Conservation (phyloP, 2,329 filamentous ascomycete species). For the Aspergillus flavus region DNA sequence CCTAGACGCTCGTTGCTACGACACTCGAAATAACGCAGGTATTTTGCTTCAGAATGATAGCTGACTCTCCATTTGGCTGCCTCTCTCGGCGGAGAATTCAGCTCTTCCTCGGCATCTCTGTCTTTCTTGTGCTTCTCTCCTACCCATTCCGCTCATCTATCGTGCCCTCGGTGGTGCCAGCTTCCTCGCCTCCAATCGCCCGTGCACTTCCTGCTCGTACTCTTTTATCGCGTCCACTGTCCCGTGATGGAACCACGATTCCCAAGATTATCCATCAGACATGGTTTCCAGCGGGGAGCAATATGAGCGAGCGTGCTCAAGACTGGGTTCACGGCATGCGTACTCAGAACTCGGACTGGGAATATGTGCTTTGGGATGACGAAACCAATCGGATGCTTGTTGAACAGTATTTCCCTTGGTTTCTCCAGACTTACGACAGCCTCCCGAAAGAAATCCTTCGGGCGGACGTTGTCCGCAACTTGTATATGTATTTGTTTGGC, state of each 20-base stretch:
- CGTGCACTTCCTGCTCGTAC: constrained; percentile 11
- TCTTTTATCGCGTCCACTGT: constrained; percentile 18
- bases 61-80: not conserved
- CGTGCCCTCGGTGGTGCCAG: not conserved
- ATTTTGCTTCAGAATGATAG: not conserved
- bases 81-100: not conserved
- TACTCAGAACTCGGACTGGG: constrained; percentile 20
- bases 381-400: constrained; percentile 21
- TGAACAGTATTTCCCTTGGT: constrained; percentile 22
- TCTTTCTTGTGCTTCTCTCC: not conserved
- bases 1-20: not conserved
- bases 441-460: constrained; percentile 25
- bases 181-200: not conserved
- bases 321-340: constrained; percentile 21
- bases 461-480: constrained; percentile 22
- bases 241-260: constrained; percentile 17
- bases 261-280: constrained; percentile 27
- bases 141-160: constrained; percentile 8
- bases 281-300: constrained; percentile 26
- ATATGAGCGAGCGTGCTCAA: constrained; percentile 24
- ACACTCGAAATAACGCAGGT: not conserved
- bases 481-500: constrained; percentile 26
- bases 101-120: not conserved
- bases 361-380: constrained; percentile 27
- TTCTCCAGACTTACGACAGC: constrained; percentile 16